Evolutionary conservation across 1,139 yeast genomes (phyloP), one percentile per base, ranked within the genome.

Genomic region (Taphrina populina): DNA sequence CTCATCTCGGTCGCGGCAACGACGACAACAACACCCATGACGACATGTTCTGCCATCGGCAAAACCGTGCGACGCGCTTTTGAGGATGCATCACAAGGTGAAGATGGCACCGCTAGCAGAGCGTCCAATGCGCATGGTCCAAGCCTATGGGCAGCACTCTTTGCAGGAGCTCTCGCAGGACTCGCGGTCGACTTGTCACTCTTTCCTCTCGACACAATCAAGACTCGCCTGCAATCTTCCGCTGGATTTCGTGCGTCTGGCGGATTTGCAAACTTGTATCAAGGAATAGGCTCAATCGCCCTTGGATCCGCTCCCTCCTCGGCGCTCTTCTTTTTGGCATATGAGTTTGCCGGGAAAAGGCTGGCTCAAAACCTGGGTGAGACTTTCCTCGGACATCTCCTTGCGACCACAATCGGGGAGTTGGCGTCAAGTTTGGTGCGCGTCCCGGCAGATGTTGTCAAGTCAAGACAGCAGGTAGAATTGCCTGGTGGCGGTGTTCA

Each of bases 401-500:
- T 80, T 1, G 77, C 94, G n/a, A 96, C 97, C 0, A 83, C 95
- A 1, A 67, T 82, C 27, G 98, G 98, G 49, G 99, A 92, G 67
- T 73, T 90, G 10, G 85, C 94, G 1, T 97, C 98, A 0, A 92
- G 98, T 67, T 70, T 84, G 57, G 94, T 92, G 1, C 76, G 99
- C 58, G 98, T 92, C 0, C 99, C 99, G 0, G 95, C 95, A 0
- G 99, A 92, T 66, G 95, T 92, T 30, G 82, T 92, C 65, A 92
- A 94, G 69, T 98, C 92, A 69, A 76, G 97, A 58, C 70, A 73
- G 36, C 77, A 80, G 35, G 78, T 78, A 54, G 74, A 77, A 23
- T 82, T 95, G 0, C 74, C 81, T 59, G 81, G 79, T 66, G 81
- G 94, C 2, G 77, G 90, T 60, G 32, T 21, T 15, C 13, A 21